phyloP scores from a whole-genome alignment of 108 stramenopile species.

The Stephanodiscus minutulus region DNA sequence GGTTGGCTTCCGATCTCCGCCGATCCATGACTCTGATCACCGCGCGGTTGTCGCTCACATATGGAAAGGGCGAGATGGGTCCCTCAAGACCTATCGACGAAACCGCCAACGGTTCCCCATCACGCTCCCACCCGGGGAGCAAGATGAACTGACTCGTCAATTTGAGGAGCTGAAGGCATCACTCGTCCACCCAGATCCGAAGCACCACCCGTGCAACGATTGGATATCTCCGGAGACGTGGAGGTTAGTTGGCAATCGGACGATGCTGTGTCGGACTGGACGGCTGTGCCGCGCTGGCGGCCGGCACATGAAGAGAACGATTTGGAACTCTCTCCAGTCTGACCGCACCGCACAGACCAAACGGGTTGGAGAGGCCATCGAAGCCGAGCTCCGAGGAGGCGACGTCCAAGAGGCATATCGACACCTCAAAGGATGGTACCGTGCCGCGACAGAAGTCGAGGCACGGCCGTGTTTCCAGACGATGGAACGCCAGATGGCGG shows the following conservation, averaged over 20 bases:
- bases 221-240: conserved; percentile 1
- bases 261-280: background rate
- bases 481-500: background rate
- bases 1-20: background rate
- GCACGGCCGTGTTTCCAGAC: background rate
- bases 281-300: background rate
- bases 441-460: background rate
- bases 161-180: background rate
- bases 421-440: conserved; percentile 11
- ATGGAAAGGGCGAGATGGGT: background rate
- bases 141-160: background rate
- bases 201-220: background rate
- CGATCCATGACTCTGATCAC: background rate
- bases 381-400: background rate
- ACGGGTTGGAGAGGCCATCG: background rate
- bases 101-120: background rate
- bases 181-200: background rate
- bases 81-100: background rate
- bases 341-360: conserved; percentile 6
- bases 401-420: background rate
- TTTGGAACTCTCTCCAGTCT: background rate
- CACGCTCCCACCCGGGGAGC: background rate
- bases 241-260: background rate
- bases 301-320: background rate
- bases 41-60: background rate